Evolutionary conservation across 139 green algal species (phyloP).

Genomic region (Chlamydomonas schloesseri): DNA sequence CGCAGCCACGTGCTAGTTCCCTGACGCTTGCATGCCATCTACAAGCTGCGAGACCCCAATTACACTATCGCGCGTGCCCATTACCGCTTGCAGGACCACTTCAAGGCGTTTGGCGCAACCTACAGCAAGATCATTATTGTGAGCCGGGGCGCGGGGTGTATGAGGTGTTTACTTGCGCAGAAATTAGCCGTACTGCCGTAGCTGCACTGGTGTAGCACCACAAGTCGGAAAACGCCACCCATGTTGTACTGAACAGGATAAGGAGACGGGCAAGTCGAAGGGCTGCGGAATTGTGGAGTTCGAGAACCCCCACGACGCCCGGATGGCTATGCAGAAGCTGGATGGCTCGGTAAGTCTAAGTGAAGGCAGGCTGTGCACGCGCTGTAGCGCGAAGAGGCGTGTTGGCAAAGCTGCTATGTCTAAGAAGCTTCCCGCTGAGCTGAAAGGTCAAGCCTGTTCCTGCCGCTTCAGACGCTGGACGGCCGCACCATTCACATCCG

Average conservation of each 20-base stretch:
- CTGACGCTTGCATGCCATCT: too few species aligned
- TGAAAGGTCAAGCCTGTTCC: too few species aligned
- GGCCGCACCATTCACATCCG: conserved; percentile 65
- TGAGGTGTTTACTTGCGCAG: not conserved
- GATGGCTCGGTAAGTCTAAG: conserved; percentile 67
- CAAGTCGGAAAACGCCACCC: too few species aligned
- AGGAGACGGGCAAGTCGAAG: conserved; percentile 67
- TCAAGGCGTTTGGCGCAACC: conserved; percentile 64
- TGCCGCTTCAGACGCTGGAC: conserved; percentile 29
- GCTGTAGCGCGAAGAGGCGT: too few species aligned
- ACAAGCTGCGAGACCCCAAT: too few species aligned
- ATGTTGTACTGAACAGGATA: too few species aligned
- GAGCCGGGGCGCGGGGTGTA: not conserved
- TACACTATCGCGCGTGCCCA: too few species aligned
- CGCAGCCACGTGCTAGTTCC: too few species aligned
- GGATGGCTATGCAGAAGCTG: conserved; percentile 73
- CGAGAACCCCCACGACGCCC: conserved; percentile 67
- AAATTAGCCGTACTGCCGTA: too few species aligned
- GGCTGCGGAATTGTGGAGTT: conserved; percentile 91
- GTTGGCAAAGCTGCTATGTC: too few species aligned
- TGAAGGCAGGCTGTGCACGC: not conserved
- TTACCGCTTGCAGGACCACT: conserved; percentile 70
- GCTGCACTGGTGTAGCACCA: too few species aligned
- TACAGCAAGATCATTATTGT: conserved; percentile 72
- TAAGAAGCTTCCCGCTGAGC: too few species aligned